Evolutionary conservation across 2,329 filamentous ascomycete genomes (phyloP).

Genomic region (Alternaria solani): DNA sequence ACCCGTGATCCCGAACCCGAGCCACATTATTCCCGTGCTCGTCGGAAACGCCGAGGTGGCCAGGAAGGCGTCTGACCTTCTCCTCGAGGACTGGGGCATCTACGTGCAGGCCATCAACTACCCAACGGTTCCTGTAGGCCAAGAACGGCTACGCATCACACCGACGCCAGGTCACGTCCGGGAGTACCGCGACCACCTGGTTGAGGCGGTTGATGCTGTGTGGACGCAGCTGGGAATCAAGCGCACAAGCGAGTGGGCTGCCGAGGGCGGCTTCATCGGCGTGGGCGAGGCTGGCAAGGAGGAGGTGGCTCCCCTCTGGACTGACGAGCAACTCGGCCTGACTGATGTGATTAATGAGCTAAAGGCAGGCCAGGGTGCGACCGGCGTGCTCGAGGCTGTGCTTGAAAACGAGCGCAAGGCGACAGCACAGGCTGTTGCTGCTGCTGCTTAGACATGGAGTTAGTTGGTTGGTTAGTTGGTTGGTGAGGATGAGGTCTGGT

Average conservation of each 20-base stretch:
- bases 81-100: conserved; percentile 88
- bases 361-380: conserved; percentile 54
- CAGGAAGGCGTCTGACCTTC: conserved; percentile 89
- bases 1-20: conserved; percentile 96
- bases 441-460: conserved; percentile 44
- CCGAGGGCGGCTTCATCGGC: conserved; percentile 90
- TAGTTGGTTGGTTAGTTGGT: background rate
- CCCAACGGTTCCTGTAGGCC: conserved; percentile 95
- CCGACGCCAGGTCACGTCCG: conserved; percentile 91
- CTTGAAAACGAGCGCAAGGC: conserved; percentile 57
- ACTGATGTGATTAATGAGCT: conserved; percentile 64
- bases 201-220: conserved; percentile 83
- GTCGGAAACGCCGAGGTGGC: conserved; percentile 94
- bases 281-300: conserved; percentile 76
- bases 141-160: conserved; percentile 94
- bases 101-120: conserved; percentile 99
- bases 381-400: conserved; percentile 58
- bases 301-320: conserved; percentile 82
- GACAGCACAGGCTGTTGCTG: conserved; percentile 54
- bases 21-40: conserved; percentile 92
- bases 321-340: conserved; percentile 83
- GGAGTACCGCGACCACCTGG: conserved; percentile 84
- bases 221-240: conserved; percentile 91
- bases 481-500: conserved; percentile 30
- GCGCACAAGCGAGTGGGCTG: conserved; percentile 90